A percentile compares a stretch with the other conserved stretches of the same genome.
Evolutionary conservation across 345 rosid genomes (phyloP).

Genomic region (Eutrema heterophyllum): DNA sequence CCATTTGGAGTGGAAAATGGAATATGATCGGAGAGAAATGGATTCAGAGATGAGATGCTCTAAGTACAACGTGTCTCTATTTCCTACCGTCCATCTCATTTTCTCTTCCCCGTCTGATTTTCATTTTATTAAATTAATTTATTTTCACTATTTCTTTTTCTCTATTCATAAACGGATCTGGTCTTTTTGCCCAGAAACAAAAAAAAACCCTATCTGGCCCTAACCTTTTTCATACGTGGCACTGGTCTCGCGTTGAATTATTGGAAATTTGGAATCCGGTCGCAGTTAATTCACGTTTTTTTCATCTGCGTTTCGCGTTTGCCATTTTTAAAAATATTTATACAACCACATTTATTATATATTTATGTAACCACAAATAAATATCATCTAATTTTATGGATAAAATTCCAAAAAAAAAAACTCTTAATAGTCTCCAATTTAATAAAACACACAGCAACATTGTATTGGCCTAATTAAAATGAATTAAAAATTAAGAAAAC

Average conservation of each 20-base stretch:
- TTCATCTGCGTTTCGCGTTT: slow-evolving; percentile 4
- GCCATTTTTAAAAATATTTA: background rate
- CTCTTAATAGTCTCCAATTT: too few species aligned
- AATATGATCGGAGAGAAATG: too few species aligned
- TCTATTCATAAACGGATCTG: slow-evolving; percentile 10
- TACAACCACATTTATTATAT: background rate
- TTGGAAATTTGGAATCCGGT: background rate
- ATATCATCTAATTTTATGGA: too few species aligned
- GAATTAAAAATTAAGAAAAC: background rate
- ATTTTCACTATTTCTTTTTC: too few species aligned
- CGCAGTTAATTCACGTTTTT: background rate
- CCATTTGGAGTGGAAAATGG: too few species aligned
- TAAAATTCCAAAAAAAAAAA: too few species aligned
- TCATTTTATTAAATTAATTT: too few species aligned
- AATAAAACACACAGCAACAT: background rate
- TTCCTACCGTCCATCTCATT: too few species aligned
- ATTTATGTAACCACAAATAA: too few species aligned
- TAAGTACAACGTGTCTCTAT: too few species aligned
- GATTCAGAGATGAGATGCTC: too few species aligned
- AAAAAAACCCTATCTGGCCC: slow-evolving; percentile 29
- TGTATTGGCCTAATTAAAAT: background rate
- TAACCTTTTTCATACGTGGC: slow-evolving; percentile 10
- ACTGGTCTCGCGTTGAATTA: background rate
- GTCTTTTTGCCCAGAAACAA: slow-evolving; percentile 9
- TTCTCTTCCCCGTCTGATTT: too few species aligned